Evolutionary conservation across 2,329 filamentous ascomycete genomes (phyloP), one percentile per base, ranked within the genome.

Genomic region (Monilinia laxa): DNA sequence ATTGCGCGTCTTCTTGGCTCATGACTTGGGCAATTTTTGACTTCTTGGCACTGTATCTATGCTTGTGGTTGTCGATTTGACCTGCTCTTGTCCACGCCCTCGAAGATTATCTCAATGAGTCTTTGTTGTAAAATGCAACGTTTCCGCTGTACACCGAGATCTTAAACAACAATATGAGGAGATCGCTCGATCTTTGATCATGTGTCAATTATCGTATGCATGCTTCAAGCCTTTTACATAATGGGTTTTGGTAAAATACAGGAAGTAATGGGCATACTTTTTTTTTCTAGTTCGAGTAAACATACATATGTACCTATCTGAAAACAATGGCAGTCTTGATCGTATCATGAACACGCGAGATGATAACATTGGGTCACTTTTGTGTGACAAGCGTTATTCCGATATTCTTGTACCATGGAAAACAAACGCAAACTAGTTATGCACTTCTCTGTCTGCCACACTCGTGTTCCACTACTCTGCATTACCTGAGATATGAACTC

Each of bases 1-100:
- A 62, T 60, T 62, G 51, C 45, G 45, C 58, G 45, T 62, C 38
- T 1, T 25, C n/a, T 20, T 62, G n/a, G n/a, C 49, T 62, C 45
- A 62, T 62, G 45, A 62, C 45, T 51, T 62, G 14, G 14, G 7
- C 0, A 40, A 38, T 20, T 25, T 51, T 38, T 51, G 31, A 25
- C 1, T 20, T 18, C 12, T 31, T 51, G 18, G n/a, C 11, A 40
- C n/a, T 14, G 14, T 18, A 51, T 12, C 14, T 51, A 52, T 16
- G n/a, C 45, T 25, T 18, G 14, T 38, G 3, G 3, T 25, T 25
- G 0, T 38, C 16, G 2, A 60, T 4, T 51, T 10, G 20, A 51
- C 28, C 31, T 60, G 14, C 20, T 59, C n/a, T 59, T 23, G 4
- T 1, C 16, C 31, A 51, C 14, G 16, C 14, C n/a, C 49, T 51